phyloP scores from a whole-genome alignment of 768 basidiomycete species.

The Termitomyces eurrhizus region DNA sequence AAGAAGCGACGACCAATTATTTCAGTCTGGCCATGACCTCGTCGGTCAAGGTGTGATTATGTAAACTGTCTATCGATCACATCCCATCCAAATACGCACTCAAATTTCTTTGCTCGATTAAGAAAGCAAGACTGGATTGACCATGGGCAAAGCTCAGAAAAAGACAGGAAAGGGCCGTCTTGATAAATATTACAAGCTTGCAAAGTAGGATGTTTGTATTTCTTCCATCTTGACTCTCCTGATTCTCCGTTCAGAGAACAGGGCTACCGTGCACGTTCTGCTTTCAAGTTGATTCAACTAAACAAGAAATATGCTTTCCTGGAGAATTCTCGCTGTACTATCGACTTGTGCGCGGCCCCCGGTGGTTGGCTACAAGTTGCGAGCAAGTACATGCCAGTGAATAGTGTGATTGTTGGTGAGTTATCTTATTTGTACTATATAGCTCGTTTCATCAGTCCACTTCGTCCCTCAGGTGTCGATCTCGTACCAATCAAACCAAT shows the following conservation, averaged over 20 bases:
- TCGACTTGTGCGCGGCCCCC: constrained; percentile 97
- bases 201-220: constrained; percentile 53
- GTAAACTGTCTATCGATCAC: constrained; percentile 4
- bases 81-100: constrained; percentile 2
- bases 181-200: constrained; percentile 97
- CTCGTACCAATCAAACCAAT: constrained; percentile 95
- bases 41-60: neutral
- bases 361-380: constrained; percentile 99
- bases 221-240: constrained; percentile 1
- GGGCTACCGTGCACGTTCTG: constrained; percentile 98
- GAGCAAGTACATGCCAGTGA: constrained; percentile 93
- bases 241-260: constrained; percentile 68
- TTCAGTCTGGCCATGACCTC: too few species aligned
- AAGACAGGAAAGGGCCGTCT: constrained; percentile 95
- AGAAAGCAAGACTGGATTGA: neutral
- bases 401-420: constrained; percentile 87
- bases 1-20: too few species aligned
- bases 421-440: constrained; percentile 4
- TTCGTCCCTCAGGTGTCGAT: constrained; percentile 69
- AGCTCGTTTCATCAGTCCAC: neutral
- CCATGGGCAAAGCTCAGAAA: constrained; percentile 81
- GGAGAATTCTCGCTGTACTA: constrained; percentile 84
- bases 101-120: neutral
- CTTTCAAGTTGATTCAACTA: constrained; percentile 97
- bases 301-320: constrained; percentile 98